phyloP scores from a whole-genome alignment of 495 filamentous ascomycete species.

The Trichocladium antarcticum region DNA sequence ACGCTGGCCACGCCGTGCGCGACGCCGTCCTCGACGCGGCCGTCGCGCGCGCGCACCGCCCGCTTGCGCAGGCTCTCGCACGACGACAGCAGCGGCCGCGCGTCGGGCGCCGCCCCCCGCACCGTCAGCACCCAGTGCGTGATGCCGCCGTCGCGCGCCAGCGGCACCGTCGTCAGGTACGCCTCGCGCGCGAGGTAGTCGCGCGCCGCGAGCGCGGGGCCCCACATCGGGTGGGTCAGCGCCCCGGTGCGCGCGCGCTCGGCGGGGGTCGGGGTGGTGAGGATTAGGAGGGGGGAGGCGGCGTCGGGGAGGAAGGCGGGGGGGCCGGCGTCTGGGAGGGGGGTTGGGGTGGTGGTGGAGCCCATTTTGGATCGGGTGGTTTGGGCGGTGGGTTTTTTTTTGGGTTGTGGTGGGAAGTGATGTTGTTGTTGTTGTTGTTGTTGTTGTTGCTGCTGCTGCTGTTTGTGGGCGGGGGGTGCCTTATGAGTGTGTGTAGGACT shows the following conservation, averaged over 20 bases:
- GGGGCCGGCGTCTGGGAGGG: not conserved
- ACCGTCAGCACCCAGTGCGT: slow-evolving; percentile 82
- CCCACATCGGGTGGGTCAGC: slow-evolving; percentile 62
- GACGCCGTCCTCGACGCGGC: slow-evolving; percentile 49
- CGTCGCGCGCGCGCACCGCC: slow-evolving; percentile 38
- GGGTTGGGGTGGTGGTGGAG: not conserved
- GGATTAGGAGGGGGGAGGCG: slow-evolving; percentile 48
- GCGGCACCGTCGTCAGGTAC: slow-evolving; percentile 51
- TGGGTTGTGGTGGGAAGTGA: not conserved
- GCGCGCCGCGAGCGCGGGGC: slow-evolving; percentile 49
- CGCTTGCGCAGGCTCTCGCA: slow-evolving; percentile 78
- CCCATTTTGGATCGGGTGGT: slow-evolving; percentile 5
- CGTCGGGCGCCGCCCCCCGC: slow-evolving; percentile 27
- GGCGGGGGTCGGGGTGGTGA: slow-evolving; percentile 54
- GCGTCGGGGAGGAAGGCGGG: slow-evolving; percentile 39
- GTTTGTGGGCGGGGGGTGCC: too few species aligned
- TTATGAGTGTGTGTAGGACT: too few species aligned
- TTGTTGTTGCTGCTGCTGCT: too few species aligned
- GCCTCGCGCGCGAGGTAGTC: slow-evolving; percentile 72
- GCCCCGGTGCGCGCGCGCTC: slow-evolving; percentile 55
- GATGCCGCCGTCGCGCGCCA: slow-evolving; percentile 63
- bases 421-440: too few species aligned
- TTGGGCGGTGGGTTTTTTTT: not conserved
- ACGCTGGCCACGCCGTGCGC: slow-evolving; percentile 79
- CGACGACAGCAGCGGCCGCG: slow-evolving; percentile 58